These are phyloP conservation scores for Aphanoascus verrucosus DNA, from an alignment of 2,329 filamentous ascomycete genomes.

Conservation along the genomic window DNA sequence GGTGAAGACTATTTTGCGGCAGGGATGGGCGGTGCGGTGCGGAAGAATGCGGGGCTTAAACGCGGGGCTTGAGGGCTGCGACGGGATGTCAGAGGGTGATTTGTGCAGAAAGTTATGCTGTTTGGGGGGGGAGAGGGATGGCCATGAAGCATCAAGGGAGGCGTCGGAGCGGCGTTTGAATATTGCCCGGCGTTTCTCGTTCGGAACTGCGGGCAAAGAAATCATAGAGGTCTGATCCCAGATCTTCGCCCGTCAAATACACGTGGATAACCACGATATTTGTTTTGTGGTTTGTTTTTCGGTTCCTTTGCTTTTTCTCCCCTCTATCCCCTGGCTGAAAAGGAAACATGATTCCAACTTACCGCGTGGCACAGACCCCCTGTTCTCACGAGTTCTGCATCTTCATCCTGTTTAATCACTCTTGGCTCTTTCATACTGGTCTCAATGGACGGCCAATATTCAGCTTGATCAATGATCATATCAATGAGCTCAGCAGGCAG, in stretches of 20 bases:
- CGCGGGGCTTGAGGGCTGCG: constrained; percentile 13
- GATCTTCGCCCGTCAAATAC: constrained; percentile 2
- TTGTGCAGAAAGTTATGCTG: not conserved
- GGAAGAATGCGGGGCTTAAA: constrained; percentile 21
- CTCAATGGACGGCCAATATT: constrained; percentile 21
- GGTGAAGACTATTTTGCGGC: constrained; percentile 31
- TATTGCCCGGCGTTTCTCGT: not conserved
- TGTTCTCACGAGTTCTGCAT: constrained; percentile 28
- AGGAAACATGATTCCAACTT: not conserved
- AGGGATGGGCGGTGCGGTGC: constrained; percentile 28
- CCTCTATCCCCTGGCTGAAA: not conserved
- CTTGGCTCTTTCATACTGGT: constrained; percentile 15
- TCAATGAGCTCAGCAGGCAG: constrained; percentile 32
- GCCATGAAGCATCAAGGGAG: not conserved
- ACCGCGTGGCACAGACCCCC: constrained; percentile 29
- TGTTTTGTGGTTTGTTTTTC: constrained; percentile 1
- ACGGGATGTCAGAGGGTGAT: constrained; percentile 4
- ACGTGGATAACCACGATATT: constrained; percentile 5
- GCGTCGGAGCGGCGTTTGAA: not conserved
- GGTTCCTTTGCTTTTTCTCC: not conserved
- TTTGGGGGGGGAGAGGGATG: not conserved
- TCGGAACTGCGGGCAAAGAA: not conserved
- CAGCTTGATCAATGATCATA: constrained; percentile 31
- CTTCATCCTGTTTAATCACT: constrained; percentile 25
- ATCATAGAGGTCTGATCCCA: not conserved